Evolutionary conservation across 441 rosid species (phyloP).

Genomic region (Metrosideros polymorpha): DNA sequence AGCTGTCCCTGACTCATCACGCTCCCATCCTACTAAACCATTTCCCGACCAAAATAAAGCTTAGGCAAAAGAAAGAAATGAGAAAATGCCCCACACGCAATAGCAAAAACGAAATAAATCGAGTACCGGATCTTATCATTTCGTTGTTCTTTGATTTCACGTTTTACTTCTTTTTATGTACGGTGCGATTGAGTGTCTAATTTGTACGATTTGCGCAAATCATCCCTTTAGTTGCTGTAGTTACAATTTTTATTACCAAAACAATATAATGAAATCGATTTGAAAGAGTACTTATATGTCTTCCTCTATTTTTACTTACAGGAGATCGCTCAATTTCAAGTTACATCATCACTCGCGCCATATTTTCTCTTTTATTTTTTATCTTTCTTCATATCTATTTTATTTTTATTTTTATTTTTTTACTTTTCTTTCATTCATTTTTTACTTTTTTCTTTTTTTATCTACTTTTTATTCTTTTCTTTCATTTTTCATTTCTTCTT

Average conservation of each 20-base stretch:
- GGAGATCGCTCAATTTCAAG: fast-evolving
- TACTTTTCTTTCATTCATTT: no score
- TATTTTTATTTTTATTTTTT: no score
- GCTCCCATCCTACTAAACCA: neutral
- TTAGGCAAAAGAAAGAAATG: neutral
- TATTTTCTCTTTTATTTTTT: no score
- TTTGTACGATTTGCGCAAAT: neutral
- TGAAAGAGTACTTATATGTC: fast-evolving
- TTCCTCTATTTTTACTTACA: fast-evolving
- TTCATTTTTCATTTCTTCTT: no score
- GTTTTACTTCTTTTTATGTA: neutral
- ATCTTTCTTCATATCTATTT: no score
- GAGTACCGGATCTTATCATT: neutral
- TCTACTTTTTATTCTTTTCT: no score
- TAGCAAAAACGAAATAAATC: neutral
- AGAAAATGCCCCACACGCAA: neutral
- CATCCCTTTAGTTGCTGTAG: fast-evolving
- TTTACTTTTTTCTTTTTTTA: no score
- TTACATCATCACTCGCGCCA: neutral
- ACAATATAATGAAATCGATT: fast-evolving
- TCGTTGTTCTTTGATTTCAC: neutral
- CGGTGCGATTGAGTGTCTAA: neutral
- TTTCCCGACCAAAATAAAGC: neutral
- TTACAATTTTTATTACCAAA: fast-evolving
- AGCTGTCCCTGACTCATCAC: neutral